These are phyloP conservation scores for Tolypocladium nubicola DNA, from an alignment of 2,329 filamentous ascomycete genomes.

Conservation along the genomic window DNA sequence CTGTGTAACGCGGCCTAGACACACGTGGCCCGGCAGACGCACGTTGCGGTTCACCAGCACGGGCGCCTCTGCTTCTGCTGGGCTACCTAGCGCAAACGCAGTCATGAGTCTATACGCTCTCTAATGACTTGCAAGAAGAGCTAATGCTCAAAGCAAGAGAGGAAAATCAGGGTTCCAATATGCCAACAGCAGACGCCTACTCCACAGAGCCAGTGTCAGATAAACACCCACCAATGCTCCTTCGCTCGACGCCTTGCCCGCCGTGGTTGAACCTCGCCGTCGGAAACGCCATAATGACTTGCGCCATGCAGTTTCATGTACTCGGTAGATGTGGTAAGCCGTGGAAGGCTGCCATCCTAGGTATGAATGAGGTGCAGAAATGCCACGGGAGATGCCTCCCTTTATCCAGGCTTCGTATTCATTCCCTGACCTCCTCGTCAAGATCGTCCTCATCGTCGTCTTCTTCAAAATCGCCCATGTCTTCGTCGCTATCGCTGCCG, in stretches of 20 bases:
- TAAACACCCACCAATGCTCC: too few relatives aligned
- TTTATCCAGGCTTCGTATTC: not conserved
- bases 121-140: not conserved
- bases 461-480: conserved; percentile 50
- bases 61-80: too few relatives aligned
- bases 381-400: not conserved
- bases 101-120: not conserved
- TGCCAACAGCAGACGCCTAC: not conserved
- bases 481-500: conserved; percentile 58
- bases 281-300: not conserved
- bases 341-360: not conserved
- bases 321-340: not conserved
- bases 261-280: not conserved
- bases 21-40: not conserved
- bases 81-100: not conserved
- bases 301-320: conserved; percentile 3
- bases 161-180: not conserved
- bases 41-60: not conserved
- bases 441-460: conserved; percentile 46
- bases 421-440: conserved; percentile 7
- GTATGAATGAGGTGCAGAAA: too few relatives aligned
- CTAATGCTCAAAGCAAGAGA: not conserved
- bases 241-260: not conserved
- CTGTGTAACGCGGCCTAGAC: not conserved
- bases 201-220: not conserved